A percentile compares a stretch with the other conserved stretches of the same genome.
phyloP scores from a whole-genome alignment of 2,329 filamentous ascomycete genomes.

The Ceratocystis alfenasii region DNA sequence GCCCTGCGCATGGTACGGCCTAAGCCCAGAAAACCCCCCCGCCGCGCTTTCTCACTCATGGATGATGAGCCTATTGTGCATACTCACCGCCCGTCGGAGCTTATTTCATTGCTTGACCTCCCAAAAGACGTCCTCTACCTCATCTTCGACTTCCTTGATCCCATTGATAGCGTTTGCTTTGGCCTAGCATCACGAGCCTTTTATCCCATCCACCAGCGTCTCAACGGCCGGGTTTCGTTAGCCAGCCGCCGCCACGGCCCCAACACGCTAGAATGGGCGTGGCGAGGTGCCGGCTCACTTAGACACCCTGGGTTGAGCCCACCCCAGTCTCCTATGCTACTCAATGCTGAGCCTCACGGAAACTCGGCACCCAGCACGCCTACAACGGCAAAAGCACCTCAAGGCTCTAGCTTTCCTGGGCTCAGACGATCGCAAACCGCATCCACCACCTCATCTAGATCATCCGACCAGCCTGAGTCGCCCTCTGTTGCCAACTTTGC shows the following conservation, averaged over 20 bases:
- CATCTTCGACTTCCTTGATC: constrained; percentile 51
- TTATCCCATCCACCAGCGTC: constrained; percentile 45
- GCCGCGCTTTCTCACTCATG: constrained; percentile 49
- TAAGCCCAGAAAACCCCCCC: constrained; percentile 31
- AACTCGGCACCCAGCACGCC: constrained; percentile 10
- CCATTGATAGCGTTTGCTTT: constrained; percentile 51
- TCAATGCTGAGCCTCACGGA: background rate
- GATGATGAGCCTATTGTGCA: constrained; percentile 44
- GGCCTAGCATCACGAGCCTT: constrained; percentile 47
- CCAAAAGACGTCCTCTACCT: constrained; percentile 49
- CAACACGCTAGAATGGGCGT: constrained; percentile 53
- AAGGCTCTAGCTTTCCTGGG: constrained; percentile 12
- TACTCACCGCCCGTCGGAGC: constrained; percentile 37
- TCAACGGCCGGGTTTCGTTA: constrained; percentile 46
- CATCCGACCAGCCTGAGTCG: constrained; percentile 19
- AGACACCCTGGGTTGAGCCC: constrained; percentile 25
- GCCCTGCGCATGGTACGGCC: constrained; percentile 12
- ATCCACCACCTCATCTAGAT: constrained; percentile 13
- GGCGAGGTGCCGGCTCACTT: constrained; percentile 43
- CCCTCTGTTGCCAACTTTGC: constrained; percentile 30
- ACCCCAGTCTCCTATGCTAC: constrained; percentile 15
- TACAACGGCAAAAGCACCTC: constrained; percentile 13
- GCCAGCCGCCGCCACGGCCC: constrained; percentile 46
- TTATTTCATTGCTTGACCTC: constrained; percentile 40
- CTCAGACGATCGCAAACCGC: background rate